phyloP scores from a whole-genome alignment of 176 grass and related monocot genomes.

The Oryza longistaminata region DNA sequence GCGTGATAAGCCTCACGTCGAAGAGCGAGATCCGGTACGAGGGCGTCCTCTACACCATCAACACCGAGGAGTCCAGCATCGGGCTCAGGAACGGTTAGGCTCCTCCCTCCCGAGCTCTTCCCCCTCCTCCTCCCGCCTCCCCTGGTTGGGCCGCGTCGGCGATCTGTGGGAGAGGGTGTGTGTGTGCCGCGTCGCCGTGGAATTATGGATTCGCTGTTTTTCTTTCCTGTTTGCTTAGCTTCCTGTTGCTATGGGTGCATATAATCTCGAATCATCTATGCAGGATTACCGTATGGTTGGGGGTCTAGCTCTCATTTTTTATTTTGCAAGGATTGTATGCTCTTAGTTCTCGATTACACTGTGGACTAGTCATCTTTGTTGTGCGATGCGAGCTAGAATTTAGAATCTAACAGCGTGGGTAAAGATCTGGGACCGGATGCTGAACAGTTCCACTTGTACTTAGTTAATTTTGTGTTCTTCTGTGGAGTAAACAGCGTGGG shows the following conservation, averaged over 20 bases:
- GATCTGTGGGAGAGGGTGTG: neutral
- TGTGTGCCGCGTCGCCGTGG: neutral
- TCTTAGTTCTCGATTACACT: neutral
- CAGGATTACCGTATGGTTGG: neutral
- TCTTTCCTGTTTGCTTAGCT: neutral
- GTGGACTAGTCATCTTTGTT: neutral
- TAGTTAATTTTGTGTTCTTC: constrained; percentile 12
- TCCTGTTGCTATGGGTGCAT: neutral
- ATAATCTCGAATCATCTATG: neutral
- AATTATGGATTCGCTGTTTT: neutral
- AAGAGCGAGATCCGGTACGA: constrained; percentile 99
- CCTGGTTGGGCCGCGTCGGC: neutral
- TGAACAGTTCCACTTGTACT: neutral
- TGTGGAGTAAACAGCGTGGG: neutral
- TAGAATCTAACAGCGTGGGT: neutral
- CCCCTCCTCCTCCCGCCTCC: neutral
- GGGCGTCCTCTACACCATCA: constrained; percentile 95
- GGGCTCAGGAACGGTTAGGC: constrained; percentile 70
- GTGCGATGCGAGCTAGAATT: neutral
- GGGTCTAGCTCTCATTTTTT: neutral
- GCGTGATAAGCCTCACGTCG: constrained; percentile 85
- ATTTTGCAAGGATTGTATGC: too few relatives aligned
- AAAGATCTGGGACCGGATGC: neutral
- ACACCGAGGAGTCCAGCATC: constrained; percentile 95
- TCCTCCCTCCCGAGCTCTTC: neutral